phyloP scores from a whole-genome alignment of 2,329 filamentous ascomycete genomes.

The Ilyonectria robusta region DNA sequence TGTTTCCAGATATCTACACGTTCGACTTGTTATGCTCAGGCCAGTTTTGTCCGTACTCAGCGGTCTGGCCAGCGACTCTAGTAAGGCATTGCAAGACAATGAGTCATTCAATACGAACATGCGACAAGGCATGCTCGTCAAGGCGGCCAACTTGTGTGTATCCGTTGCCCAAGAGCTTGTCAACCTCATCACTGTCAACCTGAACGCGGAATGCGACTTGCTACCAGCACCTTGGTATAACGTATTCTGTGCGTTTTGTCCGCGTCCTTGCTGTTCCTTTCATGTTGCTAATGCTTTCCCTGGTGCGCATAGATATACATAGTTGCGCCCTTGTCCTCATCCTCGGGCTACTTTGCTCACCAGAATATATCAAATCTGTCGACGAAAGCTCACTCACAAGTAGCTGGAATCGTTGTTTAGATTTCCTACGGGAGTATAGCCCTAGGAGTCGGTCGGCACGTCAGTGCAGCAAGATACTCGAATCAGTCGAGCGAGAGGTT shows the following conservation, averaged over 20 bases:
- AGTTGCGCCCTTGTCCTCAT: not conserved
- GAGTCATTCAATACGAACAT: not conserved
- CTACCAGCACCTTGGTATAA: slow-evolving; percentile 2
- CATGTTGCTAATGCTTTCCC: not conserved
- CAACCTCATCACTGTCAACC: not conserved
- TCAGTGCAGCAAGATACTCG: not conserved
- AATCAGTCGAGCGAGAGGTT: not conserved
- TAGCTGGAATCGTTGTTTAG: not conserved
- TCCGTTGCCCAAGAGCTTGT: not conserved
- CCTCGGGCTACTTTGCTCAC: not conserved
- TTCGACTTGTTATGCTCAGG: not conserved
- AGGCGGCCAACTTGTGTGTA: not conserved
- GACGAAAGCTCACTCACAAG: not conserved
- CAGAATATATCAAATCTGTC: not conserved
- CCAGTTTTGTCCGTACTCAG: not conserved
- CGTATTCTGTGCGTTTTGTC: not conserved
- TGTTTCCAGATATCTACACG: not conserved
- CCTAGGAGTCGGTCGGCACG: not conserved
- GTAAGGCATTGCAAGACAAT: not conserved
- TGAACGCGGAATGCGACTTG: not conserved
- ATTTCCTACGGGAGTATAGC: not conserved
- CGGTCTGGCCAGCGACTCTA: not conserved
- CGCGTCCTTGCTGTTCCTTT: not conserved
- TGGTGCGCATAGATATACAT: not conserved
- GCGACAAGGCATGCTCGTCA: not conserved